A percentile compares a stretch with the other conserved stretches of the same genome.
These are phyloP conservation scores for Globisporangium parvum DNA, from an alignment of 352 stramenopile species.

Conservation along the genomic window DNA sequence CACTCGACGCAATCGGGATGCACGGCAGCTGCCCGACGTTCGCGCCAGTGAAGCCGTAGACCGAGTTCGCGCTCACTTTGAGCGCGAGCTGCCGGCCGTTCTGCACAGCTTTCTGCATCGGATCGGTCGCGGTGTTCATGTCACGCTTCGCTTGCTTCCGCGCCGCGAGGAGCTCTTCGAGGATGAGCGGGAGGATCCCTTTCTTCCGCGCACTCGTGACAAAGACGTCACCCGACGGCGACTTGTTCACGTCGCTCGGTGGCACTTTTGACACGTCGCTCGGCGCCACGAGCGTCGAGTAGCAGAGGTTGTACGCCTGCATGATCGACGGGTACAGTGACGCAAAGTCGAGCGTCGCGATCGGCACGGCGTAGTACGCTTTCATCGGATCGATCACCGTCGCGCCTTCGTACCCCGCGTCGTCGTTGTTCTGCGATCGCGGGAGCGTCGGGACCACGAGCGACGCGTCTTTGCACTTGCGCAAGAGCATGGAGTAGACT, in stretches of 20 bases:
- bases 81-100: slow-evolving; percentile 96
- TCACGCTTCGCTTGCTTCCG: slow-evolving; percentile 98
- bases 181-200: slow-evolving; percentile 97
- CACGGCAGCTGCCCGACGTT: slow-evolving; percentile 98
- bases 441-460: slow-evolving; percentile 96
- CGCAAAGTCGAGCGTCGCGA: slow-evolving; percentile 99
- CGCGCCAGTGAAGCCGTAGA: slow-evolving; percentile 99
- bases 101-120: slow-evolving; percentile 98
- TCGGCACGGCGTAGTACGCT: slow-evolving; percentile 98
- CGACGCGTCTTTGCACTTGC: slow-evolving; percentile 93
- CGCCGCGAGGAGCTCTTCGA: slow-evolving; percentile 96
- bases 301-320: slow-evolving; percentile 99
- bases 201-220: slow-evolving; percentile 94
- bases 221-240: slow-evolving; percentile 95
- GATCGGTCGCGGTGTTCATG: slow-evolving; percentile 98
- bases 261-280: slow-evolving; percentile 58
- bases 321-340: slow-evolving; percentile 99
- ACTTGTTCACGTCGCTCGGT: slow-evolving; percentile 86
- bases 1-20: slow-evolving; percentile 97
- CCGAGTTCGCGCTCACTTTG: slow-evolving; percentile 98
- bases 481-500: slow-evolving; percentile 98
- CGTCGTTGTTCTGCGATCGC: slow-evolving; percentile 78
- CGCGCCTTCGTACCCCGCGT: slow-evolving; percentile 95
- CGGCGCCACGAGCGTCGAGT: slow-evolving; percentile 95
- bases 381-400: slow-evolving; percentile 99